Conservation (phyloP, 352 stramenopile species). For the Chrysophaeum taylorii region DNA sequence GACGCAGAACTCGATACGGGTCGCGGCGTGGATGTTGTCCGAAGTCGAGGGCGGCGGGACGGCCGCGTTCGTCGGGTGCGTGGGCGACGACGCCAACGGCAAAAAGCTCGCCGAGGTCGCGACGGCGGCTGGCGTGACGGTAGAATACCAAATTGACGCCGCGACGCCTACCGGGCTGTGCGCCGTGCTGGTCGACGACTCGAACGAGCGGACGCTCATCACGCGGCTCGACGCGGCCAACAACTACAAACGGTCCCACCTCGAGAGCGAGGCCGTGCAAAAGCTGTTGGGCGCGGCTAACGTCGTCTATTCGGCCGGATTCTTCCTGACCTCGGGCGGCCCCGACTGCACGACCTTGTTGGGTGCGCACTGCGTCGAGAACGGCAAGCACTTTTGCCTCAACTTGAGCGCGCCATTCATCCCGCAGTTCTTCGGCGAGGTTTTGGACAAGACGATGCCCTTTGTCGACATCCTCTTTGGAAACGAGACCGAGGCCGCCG, state of each 20-base stretch:
- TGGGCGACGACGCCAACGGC: slow-evolving; percentile 87
- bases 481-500: slow-evolving; percentile 93
- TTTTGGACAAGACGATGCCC: slow-evolving; percentile 76
- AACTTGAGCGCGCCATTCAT: slow-evolving; percentile 98
- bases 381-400: slow-evolving; percentile 88
- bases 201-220: slow-evolving; percentile 84
- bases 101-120: slow-evolving; percentile 81
- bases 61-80: slow-evolving; percentile 89
- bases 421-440: slow-evolving; percentile 93
- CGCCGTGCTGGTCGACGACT: slow-evolving; percentile 84
- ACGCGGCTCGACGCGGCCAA: slow-evolving; percentile 95
- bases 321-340: slow-evolving; percentile 93
- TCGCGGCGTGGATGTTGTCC: slow-evolving; percentile 98
- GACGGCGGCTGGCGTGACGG: slow-evolving; percentile 78
- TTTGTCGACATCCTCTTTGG: slow-evolving; percentile 97
- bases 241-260: slow-evolving; percentile 84
- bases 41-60: slow-evolving; percentile 43
- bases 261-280: slow-evolving; percentile 66
- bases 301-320: slow-evolving; percentile 93
- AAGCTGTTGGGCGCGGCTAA: slow-evolving; percentile 82
- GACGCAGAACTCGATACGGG: slow-evolving; percentile 96
- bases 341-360: slow-evolving; percentile 59
- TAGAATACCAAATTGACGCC: slow-evolving; percentile 91
- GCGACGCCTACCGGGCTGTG: slow-evolving; percentile 89
- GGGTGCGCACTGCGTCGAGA: slow-evolving; percentile 75